Base-by-base conservation (phyloP, 2,329 filamentous ascomycete genomes). In the Cercospora citrullina region DNA sequence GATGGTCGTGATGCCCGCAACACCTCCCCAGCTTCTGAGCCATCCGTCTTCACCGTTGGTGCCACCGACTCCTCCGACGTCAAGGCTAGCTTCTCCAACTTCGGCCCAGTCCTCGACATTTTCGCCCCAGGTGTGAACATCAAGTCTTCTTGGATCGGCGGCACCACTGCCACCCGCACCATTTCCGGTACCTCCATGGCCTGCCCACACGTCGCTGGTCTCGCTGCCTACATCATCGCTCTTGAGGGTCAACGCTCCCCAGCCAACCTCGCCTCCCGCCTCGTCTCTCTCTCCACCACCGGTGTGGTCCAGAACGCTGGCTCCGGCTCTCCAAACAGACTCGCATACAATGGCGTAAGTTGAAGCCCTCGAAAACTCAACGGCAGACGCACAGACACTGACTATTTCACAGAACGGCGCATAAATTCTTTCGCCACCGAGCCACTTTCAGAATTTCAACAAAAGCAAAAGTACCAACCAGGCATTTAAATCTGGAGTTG, bases 71-170 rank as follows among this genome's bases (percentile, higher is more conserved):
- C 65, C 5, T 69, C 74, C 55, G 75, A 79, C 62, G 68, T 64
- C 10, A 72, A 76, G 26, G 78, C 81, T 12, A 75, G 72, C 31
- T 82, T 81, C 75, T 80, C 79, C 2, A 81, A 81, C 72, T 81
- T 75, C 58, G 80, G 80, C 10, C 66, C 76, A 12, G 74, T 72
- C 18, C 77, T 82, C 51, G 79, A 81, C 51, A 77, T 82, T 63
- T 80, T 79, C 58, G 80, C 79, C n/a, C 85, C 86, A 2, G 86
- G 86, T 42, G 79, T 83, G 70, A 71, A 82, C 70, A 83, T 87
- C 64, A 76, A 84, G 16, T 84, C 82, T 36, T 75, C 85, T 9
- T 86, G 82, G 81, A 82, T 80, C 67, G 82, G 81, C 16, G 80
- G 79, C 51, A 78, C 77, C 69, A 81, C 78, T 48, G 80, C 81